Evolutionary conservation across 495 filamentous ascomycete species (phyloP), one percentile per base, ranked within the genome.

Genomic region (Xylaria intraflava): DNA sequence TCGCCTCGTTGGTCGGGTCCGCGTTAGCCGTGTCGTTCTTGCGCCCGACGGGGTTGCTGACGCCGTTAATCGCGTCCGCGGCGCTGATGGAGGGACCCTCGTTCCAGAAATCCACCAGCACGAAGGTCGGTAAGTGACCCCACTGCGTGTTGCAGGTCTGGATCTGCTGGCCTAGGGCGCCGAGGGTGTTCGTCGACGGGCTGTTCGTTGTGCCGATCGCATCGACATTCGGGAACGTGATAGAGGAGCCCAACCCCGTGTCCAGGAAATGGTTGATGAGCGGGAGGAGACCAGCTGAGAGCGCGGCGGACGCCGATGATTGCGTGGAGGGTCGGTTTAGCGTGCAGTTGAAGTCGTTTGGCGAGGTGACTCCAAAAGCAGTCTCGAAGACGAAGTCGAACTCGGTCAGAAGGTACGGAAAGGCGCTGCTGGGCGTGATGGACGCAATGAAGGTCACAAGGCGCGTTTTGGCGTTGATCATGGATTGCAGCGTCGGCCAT

Each of bases 221-320:
- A 22, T 58, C 62, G 10, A 77, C 72, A 57, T 85, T 78, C 0
- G 86, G 85, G 3, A 86, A 65, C 53, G 69, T 64, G 40, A 84
- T 71, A 7, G 78, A 78, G 20, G 79, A 75, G 40, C 74, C 74
- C 16, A 86, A 74, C 19, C 72, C 67, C 31, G 77, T 74, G 64
- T 88, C 81, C 56, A 82, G 64, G 62, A 89, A 89, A 65, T 89
- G 86, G 72, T 91, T 90, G 69, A 88, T 71, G 6, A 89, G 68
- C 0, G 83, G 78, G 44, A 90, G 56, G 19, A 72, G 57, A 9
- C 69, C 71, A 0, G 61, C 56, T 0, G 55, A 30, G 27, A 80
- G 71, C 8, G 81, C 83, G 8, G 71, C 58, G 16, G 72, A 57
- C 4, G 74, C 68, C 8, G 75, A 63, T 38, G 72, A 58, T 27